A percentile compares a stretch with the other conserved stretches of the same genome.
Conservation (phyloP, 2,329 filamentous ascomycete species). For the Hymenotorrendiella dingleyae region DNA sequence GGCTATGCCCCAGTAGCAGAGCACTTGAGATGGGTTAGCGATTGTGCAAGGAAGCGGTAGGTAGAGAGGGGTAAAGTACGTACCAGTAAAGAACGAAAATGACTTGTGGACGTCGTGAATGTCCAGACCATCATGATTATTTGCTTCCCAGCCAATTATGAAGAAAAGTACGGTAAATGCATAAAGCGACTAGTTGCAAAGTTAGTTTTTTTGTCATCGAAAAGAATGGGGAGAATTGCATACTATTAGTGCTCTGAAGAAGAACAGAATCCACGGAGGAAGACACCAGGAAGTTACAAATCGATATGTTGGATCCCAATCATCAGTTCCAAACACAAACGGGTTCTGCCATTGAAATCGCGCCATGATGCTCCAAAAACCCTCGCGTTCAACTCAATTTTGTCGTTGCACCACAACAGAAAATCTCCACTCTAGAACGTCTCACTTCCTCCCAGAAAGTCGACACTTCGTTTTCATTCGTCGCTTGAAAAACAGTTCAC, state of each 20-base stretch:
- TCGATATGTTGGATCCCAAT: conserved; percentile 44
- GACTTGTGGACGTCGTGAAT: conserved; percentile 39
- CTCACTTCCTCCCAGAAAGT: too few relatives aligned
- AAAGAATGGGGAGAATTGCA: conserved; percentile 35
- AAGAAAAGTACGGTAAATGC: conserved; percentile 64
- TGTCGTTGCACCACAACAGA: too few relatives aligned
- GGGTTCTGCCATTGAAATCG: conserved; percentile 2
- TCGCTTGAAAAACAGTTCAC: too few relatives aligned
- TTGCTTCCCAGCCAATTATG: conserved; percentile 60
- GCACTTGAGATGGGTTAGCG: conserved; percentile 12
- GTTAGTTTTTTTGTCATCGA: too few relatives aligned
- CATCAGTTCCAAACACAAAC: conserved; percentile 20
- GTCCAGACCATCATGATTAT: conserved; percentile 33
- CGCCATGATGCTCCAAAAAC: neutral
- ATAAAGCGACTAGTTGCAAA: conserved; percentile 49
- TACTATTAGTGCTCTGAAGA: conserved; percentile 49
- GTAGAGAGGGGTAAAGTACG: neutral
- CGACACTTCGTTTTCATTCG: too few relatives aligned
- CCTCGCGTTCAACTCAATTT: too few relatives aligned
- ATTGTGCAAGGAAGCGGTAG: neutral
- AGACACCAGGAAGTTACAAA: conserved; percentile 80
- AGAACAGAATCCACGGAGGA: conserved; percentile 56
- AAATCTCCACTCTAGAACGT: too few relatives aligned
- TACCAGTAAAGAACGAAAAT: conserved; percentile 78
- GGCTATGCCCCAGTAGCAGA: conserved; percentile 72